phyloP scores from a whole-genome alignment of 2,329 filamentous ascomycete species.

The Colletotrichum trifolii region DNA sequence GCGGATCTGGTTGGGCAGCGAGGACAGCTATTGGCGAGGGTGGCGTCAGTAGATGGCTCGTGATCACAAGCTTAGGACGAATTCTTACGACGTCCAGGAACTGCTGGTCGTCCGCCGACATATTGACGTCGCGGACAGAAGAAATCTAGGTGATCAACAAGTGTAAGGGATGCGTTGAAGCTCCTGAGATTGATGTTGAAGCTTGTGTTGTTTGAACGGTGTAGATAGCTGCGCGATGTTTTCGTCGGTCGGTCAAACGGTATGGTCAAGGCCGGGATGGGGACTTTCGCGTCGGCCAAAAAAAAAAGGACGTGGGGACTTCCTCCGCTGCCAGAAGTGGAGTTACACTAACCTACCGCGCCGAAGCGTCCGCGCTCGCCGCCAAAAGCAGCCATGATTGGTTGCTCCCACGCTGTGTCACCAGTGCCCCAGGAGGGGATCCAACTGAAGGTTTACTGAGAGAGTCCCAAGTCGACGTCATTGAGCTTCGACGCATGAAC shows the following conservation, averaged over 20 bases:
- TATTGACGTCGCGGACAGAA: conserved; percentile 51
- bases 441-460: no score
- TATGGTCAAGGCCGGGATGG: no score
- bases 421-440: no score
- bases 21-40: conserved; percentile 58
- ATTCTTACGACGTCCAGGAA: conserved; percentile 78
- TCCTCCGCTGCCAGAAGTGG: no score
- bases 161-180: not conserved
- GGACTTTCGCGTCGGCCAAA: no score
- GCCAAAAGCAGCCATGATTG: no score
- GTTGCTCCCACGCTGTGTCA: no score
- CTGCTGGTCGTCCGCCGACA: conserved; percentile 84
- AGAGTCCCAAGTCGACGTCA: no score
- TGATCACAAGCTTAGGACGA: conserved; percentile 10
- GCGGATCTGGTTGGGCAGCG: conserved; percentile 71
- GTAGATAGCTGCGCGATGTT: not conserved
- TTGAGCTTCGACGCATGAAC: conserved; percentile 1
- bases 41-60: conserved; percentile 21
- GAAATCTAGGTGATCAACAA: not conserved
- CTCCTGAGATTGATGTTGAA: conserved; percentile 5
- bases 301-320: no score
- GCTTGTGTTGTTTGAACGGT: not conserved
- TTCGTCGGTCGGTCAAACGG: no score
- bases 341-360: no score
- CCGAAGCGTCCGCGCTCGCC: no score